Conservation (phyloP, 768 basidiomycete genomes). For the Cyathus striatus region DNA sequence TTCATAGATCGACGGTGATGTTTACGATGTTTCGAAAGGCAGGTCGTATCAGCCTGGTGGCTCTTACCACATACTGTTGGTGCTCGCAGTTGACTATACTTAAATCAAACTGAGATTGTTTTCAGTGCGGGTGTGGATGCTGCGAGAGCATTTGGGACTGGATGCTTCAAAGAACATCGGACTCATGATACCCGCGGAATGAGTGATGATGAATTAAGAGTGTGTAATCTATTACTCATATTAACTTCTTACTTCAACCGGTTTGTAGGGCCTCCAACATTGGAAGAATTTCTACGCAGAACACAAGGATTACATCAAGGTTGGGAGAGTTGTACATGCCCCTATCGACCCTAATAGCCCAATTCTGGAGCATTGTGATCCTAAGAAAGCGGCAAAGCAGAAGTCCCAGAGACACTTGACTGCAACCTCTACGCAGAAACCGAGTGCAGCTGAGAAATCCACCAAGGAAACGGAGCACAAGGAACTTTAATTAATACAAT, state of each 20-base stretch:
- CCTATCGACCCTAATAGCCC: conserved; percentile 74
- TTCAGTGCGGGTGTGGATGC: conserved; percentile 78
- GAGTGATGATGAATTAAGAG: conserved; percentile 63
- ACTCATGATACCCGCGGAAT: conserved; percentile 90
- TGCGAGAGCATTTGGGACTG: conserved; percentile 89
- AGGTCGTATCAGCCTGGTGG: conserved; percentile 87
- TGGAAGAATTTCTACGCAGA: conserved; percentile 90
- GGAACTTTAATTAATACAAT: conserved; percentile 26
- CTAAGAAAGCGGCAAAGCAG: conserved; percentile 43
- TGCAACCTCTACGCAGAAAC: conserved; percentile 12
- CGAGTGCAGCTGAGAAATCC: conserved; percentile 9
- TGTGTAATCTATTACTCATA: too few relatives aligned
- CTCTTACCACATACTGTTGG: conserved; percentile 69
- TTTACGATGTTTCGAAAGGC: conserved; percentile 86
- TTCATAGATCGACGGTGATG: conserved; percentile 79
- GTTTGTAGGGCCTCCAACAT: conserved; percentile 61
- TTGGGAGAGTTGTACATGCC: conserved; percentile 71
- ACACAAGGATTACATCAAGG: conserved; percentile 73
- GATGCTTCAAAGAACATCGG: conserved; percentile 86
- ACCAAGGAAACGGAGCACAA: conserved; percentile 23
- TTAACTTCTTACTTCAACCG: too few relatives aligned
- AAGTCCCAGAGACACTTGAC: conserved; percentile 24
- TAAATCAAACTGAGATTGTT: conserved; percentile 12
- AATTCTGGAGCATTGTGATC: conserved; percentile 70
- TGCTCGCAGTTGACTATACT: conserved; percentile 12